A percentile compares a stretch with the other conserved stretches of the same genome.
Evolutionary conservation across 2,329 filamentous ascomycete species (phyloP).

Genomic region (Colletotrichum sp.): DNA sequence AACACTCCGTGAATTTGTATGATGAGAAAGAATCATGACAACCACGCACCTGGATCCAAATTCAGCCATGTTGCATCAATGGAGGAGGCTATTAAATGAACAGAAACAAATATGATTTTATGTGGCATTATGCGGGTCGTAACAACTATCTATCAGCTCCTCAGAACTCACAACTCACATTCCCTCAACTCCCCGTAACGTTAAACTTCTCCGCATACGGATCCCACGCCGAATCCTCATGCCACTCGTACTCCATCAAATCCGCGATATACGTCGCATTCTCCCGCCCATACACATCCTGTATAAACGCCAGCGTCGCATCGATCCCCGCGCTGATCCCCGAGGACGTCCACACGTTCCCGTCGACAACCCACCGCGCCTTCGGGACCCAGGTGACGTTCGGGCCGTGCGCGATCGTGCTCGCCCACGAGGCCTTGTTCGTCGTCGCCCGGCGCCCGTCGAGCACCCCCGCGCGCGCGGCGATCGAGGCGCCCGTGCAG

Average conservation of each 20-base stretch:
- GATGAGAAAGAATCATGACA: background rate
- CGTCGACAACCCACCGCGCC: slow-evolving; percentile 63
- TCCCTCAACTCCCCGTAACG: background rate
- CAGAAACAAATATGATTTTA: background rate
- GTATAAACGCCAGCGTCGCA: slow-evolving; percentile 62
- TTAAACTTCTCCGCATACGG: slow-evolving; percentile 40
- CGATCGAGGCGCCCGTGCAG: slow-evolving; percentile 60
- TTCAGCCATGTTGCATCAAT: rapidly evolving
- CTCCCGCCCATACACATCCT: slow-evolving; percentile 56
- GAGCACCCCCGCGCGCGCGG: slow-evolving; percentile 57
- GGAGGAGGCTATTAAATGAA: background rate
- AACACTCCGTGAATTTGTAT: background rate
- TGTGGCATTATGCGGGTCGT: background rate
- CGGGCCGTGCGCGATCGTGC: slow-evolving; percentile 41
- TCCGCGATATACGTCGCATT: slow-evolving; percentile 53
- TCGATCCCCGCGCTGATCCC: slow-evolving; percentile 68
- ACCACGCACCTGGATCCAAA: background rate
- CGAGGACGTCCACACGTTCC: slow-evolving; percentile 63
- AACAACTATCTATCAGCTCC: background rate
- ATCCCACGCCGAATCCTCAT: slow-evolving; percentile 54
- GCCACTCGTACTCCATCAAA: slow-evolving; percentile 63
- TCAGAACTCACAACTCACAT: background rate
- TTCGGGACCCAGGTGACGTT: slow-evolving; percentile 55
- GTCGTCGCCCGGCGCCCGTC: slow-evolving; percentile 60
- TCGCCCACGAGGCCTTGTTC: slow-evolving; percentile 57